phyloP scores from a whole-genome alignment of 345 rosid genomes.

The Ceriops zippeliana region DNA sequence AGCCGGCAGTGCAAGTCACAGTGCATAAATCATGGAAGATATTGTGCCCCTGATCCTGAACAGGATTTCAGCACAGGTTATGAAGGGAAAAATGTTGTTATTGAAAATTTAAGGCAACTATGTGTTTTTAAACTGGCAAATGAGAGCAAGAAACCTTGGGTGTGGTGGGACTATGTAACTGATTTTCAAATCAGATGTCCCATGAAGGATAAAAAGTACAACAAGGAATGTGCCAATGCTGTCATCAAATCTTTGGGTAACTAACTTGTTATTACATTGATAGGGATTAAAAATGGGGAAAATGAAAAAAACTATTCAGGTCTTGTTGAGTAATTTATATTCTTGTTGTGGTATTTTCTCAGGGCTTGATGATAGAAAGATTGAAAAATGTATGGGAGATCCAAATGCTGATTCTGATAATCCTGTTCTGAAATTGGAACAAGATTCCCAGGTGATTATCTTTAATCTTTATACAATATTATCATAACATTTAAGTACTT shows the following conservation, averaged over 20 bases:
- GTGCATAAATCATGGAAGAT: constrained; percentile 92
- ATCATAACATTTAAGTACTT: background rate
- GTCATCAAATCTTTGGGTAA: constrained; percentile 81
- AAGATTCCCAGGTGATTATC: constrained; percentile 74
- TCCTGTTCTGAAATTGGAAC: constrained; percentile 83
- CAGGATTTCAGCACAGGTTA: constrained; percentile 91
- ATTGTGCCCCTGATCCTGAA: constrained; percentile 98
- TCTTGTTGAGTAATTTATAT: constrained; percentile 9
- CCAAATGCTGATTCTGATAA: constrained; percentile 73
- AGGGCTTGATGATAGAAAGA: constrained; percentile 73
- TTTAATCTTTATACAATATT: background rate
- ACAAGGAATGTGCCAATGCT: constrained; percentile 67
- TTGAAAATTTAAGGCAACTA: constrained; percentile 87
- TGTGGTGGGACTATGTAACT: constrained; percentile 98
- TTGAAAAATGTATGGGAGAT: constrained; percentile 95
- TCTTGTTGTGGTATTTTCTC: constrained; percentile 15
- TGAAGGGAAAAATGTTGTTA: constrained; percentile 88
- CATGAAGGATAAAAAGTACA: constrained; percentile 91
- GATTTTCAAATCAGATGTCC: constrained; percentile 97
- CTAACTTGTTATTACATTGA: constrained; percentile 10
- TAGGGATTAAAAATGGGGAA: background rate
- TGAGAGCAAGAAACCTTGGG: constrained; percentile 78
- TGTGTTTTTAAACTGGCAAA: constrained; percentile 83
- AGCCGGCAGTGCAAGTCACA: constrained; percentile 92
- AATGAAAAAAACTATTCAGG: background rate